Base-by-base conservation (phyloP, 2,329 filamentous ascomycete species). In the Endocalyx cinctus region DNA sequence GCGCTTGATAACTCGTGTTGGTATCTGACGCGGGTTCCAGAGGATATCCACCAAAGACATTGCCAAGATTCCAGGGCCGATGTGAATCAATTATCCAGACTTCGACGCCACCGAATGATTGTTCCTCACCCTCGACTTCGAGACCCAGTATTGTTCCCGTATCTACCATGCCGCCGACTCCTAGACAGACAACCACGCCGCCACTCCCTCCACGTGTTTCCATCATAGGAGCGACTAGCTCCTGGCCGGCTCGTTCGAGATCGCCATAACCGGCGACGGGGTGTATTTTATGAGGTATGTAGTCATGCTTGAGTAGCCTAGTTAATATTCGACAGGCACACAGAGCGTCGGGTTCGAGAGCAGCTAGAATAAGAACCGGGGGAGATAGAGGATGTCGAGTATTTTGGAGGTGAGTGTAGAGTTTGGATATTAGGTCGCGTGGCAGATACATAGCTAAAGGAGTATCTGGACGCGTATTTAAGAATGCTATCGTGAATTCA, bases 231-330 rank as follows among this genome's bases (percentile, higher is more conserved):
- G 71, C 73, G 25, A 96, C 84, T 27, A 94, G 71, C 46, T 89
- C 80, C 52, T 77, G 75, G 28, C 89, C 89, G 15, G 83, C 83
- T 48, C 79, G 81, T 54, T 86, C 75, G 29, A 98, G 77, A 58
- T 97, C 92, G 45, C 79, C 82, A 77, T 96, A 97, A 35, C 92
- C 92, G 14, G 87, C 79, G 34, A 98, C 83, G 2, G 92, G 92
- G 53, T 96, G 87, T 54, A 97, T 95, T 64, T 96, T 97, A 67
- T 97, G 90, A 11, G 84, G 86, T 48, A 98, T 94, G 57, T 94
- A 97, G 69, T 98, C 92, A 70, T 90, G 84, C 64, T 94, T 96
- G 40, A 98, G 72, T n/a, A 98, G 74, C 31, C 84, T 77, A 3
- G 90, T 94, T 29, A 98, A 78, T 41, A 98, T 96, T 41, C 89